These are phyloP conservation scores for Candida sojae DNA, from an alignment of 1,139 yeast species.

Conservation along the genomic window DNA sequence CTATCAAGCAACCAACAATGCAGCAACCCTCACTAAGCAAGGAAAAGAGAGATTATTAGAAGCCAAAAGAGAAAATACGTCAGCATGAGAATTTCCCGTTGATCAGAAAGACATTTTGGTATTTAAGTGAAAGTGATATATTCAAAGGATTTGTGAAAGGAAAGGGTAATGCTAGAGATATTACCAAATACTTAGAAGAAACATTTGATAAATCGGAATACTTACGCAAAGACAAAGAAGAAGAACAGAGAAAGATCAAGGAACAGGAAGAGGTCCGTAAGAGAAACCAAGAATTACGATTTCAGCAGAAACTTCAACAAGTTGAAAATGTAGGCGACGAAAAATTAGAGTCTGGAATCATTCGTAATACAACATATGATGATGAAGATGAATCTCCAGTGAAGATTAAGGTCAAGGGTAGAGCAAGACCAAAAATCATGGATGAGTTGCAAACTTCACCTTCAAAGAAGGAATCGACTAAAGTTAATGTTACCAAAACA, in stretches of 20 bases:
- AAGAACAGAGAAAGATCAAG: constrained; percentile 16
- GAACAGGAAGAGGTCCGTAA: constrained; percentile 19
- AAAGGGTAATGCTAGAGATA: constrained; percentile 55
- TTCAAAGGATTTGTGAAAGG: constrained; percentile 64
- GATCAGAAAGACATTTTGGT: constrained; percentile 49
- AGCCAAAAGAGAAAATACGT: constrained; percentile 38
- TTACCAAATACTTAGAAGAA: constrained; percentile 50
- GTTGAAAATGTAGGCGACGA: constrained; percentile 9
- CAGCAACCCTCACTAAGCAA: constrained; percentile 19
- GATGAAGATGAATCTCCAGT: constrained; percentile 38
- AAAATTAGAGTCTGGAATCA: not conserved
- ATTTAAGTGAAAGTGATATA: constrained; percentile 51
- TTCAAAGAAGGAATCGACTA: constrained; percentile 40
- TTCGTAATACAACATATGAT: constrained; percentile 9
- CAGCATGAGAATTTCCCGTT: constrained; percentile 49
- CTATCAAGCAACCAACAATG: constrained; percentile 13
- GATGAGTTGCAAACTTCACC: constrained; percentile 19
- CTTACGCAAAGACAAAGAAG: constrained; percentile 21
- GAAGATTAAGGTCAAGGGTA: constrained; percentile 27
- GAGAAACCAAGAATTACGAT: constrained; percentile 12
- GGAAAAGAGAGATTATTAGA: constrained; percentile 31
- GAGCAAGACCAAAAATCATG: constrained; percentile 27
- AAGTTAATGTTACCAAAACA: constrained; percentile 57
- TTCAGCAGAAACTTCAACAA: constrained; percentile 19
- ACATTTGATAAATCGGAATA: constrained; percentile 35